phyloP scores from a whole-genome alignment of 768 basidiomycete genomes.

The Russula griseocarnosa region DNA sequence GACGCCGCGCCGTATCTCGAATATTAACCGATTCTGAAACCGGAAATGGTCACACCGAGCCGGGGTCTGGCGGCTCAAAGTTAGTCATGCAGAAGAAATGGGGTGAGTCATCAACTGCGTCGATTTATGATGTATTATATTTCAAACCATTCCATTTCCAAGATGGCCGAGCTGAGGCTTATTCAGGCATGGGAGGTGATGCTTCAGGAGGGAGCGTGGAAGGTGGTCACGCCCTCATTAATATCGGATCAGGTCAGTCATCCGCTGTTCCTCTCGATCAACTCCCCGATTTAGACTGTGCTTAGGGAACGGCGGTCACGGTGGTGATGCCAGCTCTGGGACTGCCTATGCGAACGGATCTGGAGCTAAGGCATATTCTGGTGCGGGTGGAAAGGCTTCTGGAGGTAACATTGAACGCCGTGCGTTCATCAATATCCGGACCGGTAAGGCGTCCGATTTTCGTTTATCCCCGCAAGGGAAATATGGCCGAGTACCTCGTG shows the following conservation, averaged over 20 bases:
- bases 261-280: not conserved
- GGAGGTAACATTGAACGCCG: constrained; percentile 19
- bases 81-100: constrained; percentile 3
- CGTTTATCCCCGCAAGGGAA: not conserved
- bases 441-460: not conserved
- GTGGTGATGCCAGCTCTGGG: constrained; percentile 24
- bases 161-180: constrained; percentile 14
- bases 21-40: not conserved
- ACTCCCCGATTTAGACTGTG: not conserved
- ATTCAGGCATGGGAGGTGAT: constrained; percentile 25
- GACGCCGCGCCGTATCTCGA: not conserved
- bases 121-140: not conserved
- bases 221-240: constrained; percentile 6
- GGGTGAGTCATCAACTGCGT: constrained; percentile 9
- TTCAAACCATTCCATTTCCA: not conserved
- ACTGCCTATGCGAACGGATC: constrained; percentile 8
- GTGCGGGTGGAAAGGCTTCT: constrained; percentile 17
- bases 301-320: constrained; percentile 28
- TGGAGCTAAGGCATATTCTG: constrained; percentile 20
- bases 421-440: not conserved
- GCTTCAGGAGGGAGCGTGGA: constrained; percentile 24
- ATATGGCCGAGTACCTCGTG: not conserved
- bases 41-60: not conserved
- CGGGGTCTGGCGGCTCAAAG: not conserved
- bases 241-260: constrained; percentile 25